Evolutionary conservation across 2,329 filamentous ascomycete genomes (phyloP).

Genomic region (Pezicula carpinea): DNA sequence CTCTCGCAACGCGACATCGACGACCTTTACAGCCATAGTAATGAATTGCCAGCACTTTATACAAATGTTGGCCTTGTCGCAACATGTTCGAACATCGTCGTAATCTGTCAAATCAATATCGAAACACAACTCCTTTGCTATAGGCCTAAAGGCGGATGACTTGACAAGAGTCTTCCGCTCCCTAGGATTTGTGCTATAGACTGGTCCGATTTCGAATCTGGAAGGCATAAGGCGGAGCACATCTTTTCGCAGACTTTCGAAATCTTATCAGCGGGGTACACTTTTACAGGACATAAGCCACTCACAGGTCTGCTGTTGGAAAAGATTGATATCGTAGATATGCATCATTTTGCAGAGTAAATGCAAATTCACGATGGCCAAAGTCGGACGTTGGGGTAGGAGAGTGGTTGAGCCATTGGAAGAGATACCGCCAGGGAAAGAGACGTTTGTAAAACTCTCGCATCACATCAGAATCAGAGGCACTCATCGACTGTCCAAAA

Average conservation of each 20-base stretch:
- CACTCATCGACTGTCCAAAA: conserved; percentile 33
- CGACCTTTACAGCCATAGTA: conserved; percentile 93
- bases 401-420: conserved; percentile 97
- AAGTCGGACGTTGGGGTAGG: conserved; percentile 84
- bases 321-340: conserved; percentile 91
- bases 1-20: conserved; percentile 80
- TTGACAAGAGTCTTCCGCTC: conserved; percentile 86
- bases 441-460: conserved; percentile 91
- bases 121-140: conserved; percentile 93
- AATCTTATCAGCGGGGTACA: conserved; percentile 14
- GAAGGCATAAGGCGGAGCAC: conserved; percentile 83
- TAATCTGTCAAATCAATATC: conserved; percentile 99
- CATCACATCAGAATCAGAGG: conserved; percentile 79
- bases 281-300: conserved; percentile 1
- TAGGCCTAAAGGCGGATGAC: conserved; percentile 74
- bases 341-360: conserved; percentile 87
- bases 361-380: conserved; percentile 89
- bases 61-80: conserved; percentile 89
- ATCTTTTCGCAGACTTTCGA: conserved; percentile 78
- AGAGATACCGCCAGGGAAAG: conserved; percentile 90
- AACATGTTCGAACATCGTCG: conserved; percentile 94
- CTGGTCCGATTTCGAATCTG: conserved; percentile 97
- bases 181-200: conserved; percentile 89
- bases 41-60: conserved; percentile 95
- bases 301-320: conserved; percentile 57